Evolutionary conservation across 1,139 yeast species (phyloP).

Genomic region (Saccharomyces pastorianus): DNA sequence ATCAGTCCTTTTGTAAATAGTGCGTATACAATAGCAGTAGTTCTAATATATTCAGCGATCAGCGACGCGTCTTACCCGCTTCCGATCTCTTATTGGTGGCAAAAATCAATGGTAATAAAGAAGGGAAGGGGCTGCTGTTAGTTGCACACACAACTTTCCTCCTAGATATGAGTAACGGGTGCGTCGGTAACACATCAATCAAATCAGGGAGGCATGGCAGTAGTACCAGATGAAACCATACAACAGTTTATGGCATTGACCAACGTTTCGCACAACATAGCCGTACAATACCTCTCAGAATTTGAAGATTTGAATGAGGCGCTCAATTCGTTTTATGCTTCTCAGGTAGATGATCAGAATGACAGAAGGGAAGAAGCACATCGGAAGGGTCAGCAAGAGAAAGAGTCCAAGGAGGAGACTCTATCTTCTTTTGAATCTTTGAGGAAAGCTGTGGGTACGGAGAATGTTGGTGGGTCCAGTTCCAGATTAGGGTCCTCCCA

Average conservation of each 20-base stretch:
- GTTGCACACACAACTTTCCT: background rate
- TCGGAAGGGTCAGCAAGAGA: background rate
- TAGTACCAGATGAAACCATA: conserved; percentile 29
- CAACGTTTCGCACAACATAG: conserved; percentile 39
- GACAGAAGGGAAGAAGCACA: conserved; percentile 1
- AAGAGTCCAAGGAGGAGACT: background rate
- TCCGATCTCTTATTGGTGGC: background rate
- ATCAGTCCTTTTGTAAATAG: background rate
- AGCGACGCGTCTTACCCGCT: background rate
- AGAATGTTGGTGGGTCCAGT: background rate
- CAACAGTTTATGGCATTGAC: conserved; percentile 50
- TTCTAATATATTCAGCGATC: too few relatives aligned
- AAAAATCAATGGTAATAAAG: background rate
- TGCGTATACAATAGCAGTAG: background rate
- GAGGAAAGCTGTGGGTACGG: background rate
- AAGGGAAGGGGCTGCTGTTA: background rate
- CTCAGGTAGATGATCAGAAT: conserved; percentile 7
- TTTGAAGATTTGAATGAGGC: conserved; percentile 31
- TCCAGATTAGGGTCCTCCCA: background rate
- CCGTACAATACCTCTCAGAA: conserved; percentile 36
- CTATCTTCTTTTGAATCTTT: background rate
- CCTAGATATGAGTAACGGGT: background rate
- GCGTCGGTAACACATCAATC: background rate
- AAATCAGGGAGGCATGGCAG: conserved; percentile 5
- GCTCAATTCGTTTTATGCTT: conserved; percentile 30